Evolutionary conservation across 495 filamentous ascomycete genomes (phyloP), one percentile per base, ranked within the genome.

Genomic region (Glonium stellatum): DNA sequence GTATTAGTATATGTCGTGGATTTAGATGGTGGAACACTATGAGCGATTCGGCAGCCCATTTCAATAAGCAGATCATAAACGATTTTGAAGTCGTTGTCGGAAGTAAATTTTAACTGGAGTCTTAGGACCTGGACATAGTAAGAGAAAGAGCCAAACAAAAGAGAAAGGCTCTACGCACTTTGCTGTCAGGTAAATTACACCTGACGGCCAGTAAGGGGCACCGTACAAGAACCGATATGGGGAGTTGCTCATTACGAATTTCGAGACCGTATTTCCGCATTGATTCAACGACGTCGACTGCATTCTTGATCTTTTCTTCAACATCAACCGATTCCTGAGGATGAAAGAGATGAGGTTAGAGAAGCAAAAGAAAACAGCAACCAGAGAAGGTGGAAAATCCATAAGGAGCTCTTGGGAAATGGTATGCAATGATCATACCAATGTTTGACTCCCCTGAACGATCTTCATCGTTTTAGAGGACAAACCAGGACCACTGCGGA

Each of bases 81-180:
- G 15, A 50, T 66, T 8, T 69, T 59, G 59, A 71, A 80, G 46
- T 76, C 74, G 13, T 57, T 19, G 3, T 70, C 70, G 12, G 62
- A 68, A 12, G 59, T 51, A 58, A 79, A 77, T 54, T 72, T 76
- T 1, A 80, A 56, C 59, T 80, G 78, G 62, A 78, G 66, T n/a
- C 78, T 69, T 37, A 70, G 75, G 39, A 74, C 65, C 77, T 79
- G 41, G 18, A 3, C 12, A 27, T 18, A 8, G 6, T n/a, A 53
- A 47, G 39, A 47, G 47, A 57, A 19, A 54, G 22, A 55, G 52
- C 1, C 8, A 15, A 27, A 18, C 8, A 15, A 9, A 49, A 47
- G 46, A 64, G 36, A 39, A 37, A 50, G 3, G 22, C 25, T 19
- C 4, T 42, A 18, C 36, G 11, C 52, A 61, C 64, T 64, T 68